phyloP scores from a whole-genome alignment of 257 asterid genomes.

The Petrea volubilis region DNA sequence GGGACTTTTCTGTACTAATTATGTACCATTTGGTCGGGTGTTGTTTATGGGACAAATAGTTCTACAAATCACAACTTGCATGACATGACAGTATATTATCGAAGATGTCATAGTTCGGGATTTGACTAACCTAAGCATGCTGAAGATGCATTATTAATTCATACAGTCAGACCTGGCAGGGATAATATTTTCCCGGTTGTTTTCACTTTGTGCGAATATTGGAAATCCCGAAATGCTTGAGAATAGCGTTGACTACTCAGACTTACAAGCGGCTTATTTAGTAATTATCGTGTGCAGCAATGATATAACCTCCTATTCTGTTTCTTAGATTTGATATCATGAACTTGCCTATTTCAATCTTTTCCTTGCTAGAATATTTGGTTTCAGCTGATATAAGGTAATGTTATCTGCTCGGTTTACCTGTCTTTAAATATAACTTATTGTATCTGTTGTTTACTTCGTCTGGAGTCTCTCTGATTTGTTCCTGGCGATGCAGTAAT shows the following conservation, averaged over 20 bases:
- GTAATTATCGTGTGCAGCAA: too few species aligned
- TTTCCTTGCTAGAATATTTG: neutral
- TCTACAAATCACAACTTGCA: neutral
- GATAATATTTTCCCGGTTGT: conserved; percentile 27
- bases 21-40: conserved; percentile 7
- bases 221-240: conserved; percentile 4
- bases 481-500: neutral
- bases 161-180: conserved; percentile 21
- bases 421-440: conserved; percentile 3
- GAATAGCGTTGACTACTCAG: too few species aligned
- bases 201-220: conserved; percentile 9
- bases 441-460: neutral
- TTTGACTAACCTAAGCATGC: conserved; percentile 29
- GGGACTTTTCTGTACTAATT: conserved; percentile 20
- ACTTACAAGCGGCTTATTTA: too few species aligned
- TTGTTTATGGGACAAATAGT: conserved; percentile 1
- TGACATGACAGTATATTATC: conserved; percentile 11
- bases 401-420: neutral
- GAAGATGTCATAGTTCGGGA: neutral
- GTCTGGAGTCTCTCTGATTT: neutral
- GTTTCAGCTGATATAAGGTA: neutral
- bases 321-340: too few species aligned
- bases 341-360: neutral
- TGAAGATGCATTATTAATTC: conserved; percentile 20
- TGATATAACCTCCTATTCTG: too few species aligned